Evolutionary conservation across 2,329 filamentous ascomycete species (phyloP), one percentile per base, ranked within the genome.

Genomic region (Colletotrichum destructivum): DNA sequence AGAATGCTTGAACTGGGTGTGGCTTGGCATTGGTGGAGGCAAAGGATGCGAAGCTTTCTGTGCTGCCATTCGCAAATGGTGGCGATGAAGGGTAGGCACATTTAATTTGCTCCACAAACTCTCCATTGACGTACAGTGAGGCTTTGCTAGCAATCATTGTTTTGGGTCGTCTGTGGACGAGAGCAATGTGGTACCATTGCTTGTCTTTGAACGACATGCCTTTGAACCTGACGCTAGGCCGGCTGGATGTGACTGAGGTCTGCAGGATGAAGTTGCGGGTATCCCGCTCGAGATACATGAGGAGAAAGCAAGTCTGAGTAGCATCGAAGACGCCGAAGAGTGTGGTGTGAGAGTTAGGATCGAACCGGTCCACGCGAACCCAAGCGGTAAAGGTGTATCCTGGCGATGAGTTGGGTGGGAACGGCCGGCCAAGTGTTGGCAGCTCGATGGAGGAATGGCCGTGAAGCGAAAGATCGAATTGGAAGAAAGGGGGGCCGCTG

Each of bases 321-420:
- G 92, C 88, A 82, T 99, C 96, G 81, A 97, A 98, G 11, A 96
- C 94, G 35, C 96, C 96, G 80, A 99, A 99, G 16, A 99, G 88
- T 0, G 96, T 99, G 0, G 96, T 99, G 80, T 99, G 96, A 18
- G 93, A 91, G 56, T 90, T 89, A 6, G 89, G 84, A 80, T 99
- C 97, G 80, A 96, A 98, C 51, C 90, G 87, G 80, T 98, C 95
- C 71, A 99, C 90, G 23, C 93, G 91, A 61, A 98, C 89, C 96
- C 96, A 99, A 0, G 94, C 90, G 56, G 93, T 90, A 72, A 99
- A 92, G 0, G 95, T 97, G 82, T 98, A 99, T 23, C 96, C 97
- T n/a, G 88, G 85, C 12, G 91, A 89, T 21, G 91, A 90, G 66
- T 90, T 87, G 1, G 96, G 95, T 13, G 96, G 97, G 77, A 99